Evolutionary conservation across 2,329 filamentous ascomycete species (phyloP), one percentile per base, ranked within the genome.

Genomic region (Ophiocordyceps camponoti-rufipedis): DNA sequence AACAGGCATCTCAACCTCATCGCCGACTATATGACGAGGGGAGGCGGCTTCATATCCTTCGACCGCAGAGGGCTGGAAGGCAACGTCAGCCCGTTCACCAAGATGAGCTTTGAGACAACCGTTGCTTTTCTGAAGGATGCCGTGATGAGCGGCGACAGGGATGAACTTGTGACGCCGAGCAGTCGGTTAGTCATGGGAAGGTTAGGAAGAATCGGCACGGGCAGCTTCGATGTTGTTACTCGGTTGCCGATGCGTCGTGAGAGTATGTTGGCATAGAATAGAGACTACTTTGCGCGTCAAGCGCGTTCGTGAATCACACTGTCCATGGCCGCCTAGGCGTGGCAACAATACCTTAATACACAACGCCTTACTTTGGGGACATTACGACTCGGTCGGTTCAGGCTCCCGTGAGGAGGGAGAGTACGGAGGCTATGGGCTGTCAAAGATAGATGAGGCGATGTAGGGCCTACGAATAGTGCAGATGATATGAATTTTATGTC

Each of bases 51-150:
- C 66, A 83, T 80, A 43, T 81, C 91, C 1, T 98, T 98, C 67
- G 94, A 85, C 64, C 82, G 91, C 43, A 93, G 85, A 58, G 91
- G 89, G 1, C 69, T 98, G 49, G 80, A 78, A 58, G 80, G 84
- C 51, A 88, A 85, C 56, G 81, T 89, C 28, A 88, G 81, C 52
- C 87, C 91, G 0, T 89, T 98, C 54, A 89, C 91, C 65, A 96
- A 96, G 73, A 96, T 96, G 89, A 94, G 85, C 62, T 98, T 96
- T 66, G 91, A 98, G 73, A 98, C 91, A 4, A 98, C 91, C 2
- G 75, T 96, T 38, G 81, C 83, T 1, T 95, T 95, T 69, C 71
- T 98, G 56, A 88, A 84, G 62, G 91, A 96, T 58, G 88, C 91
- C 1, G 82, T 95, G 28, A 68, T 93, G 47, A 86, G 94, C 56